Evolutionary conservation across 129 eudicot genomes (phyloP).

Genomic region (Kitagawia praeruptora): DNA sequence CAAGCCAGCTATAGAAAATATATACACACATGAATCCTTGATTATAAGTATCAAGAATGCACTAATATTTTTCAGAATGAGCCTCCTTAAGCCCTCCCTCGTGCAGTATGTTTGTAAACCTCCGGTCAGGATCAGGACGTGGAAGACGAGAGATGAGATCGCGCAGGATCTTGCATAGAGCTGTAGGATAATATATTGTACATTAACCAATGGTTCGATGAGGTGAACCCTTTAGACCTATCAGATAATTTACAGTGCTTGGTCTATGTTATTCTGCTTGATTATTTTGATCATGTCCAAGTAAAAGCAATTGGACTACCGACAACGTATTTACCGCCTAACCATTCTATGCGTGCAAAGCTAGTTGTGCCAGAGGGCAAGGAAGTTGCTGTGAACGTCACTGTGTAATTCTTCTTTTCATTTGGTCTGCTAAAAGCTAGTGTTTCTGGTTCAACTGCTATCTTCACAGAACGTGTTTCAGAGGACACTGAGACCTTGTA

Average conservation of each 20-base stretch:
- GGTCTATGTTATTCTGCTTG: slow-evolving; percentile 14
- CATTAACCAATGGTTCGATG: not conserved
- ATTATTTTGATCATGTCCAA: slow-evolving; percentile 37
- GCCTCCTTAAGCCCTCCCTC: not conserved
- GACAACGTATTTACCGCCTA: slow-evolving; percentile 44
- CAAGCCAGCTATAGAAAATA: not conserved
- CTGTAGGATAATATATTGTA: not conserved
- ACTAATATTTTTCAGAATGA: not conserved
- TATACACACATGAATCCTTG: not conserved
- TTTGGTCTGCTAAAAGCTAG: slow-evolving; percentile 31
- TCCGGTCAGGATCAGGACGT: not conserved
- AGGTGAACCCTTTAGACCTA: slow-evolving; percentile 11
- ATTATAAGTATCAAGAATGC: not conserved
- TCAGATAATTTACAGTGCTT: slow-evolving; percentile 27
- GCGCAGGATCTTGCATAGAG: not conserved
- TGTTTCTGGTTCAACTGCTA: slow-evolving; percentile 42
- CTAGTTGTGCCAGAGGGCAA: slow-evolving; percentile 54
- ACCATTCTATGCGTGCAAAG: slow-evolving; percentile 54
- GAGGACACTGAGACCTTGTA: slow-evolving; percentile 52
- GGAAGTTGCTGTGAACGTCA: slow-evolving; percentile 55
- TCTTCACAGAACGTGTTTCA: slow-evolving; percentile 40
- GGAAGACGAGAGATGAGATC: no score
- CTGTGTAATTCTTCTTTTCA: slow-evolving; percentile 52
- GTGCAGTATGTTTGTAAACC: not conserved
- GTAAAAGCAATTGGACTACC: slow-evolving; percentile 62